These are phyloP conservation scores for Colletotrichum chlorophyti DNA, from an alignment of 2,329 filamentous ascomycete species.

Conservation along the genomic window DNA sequence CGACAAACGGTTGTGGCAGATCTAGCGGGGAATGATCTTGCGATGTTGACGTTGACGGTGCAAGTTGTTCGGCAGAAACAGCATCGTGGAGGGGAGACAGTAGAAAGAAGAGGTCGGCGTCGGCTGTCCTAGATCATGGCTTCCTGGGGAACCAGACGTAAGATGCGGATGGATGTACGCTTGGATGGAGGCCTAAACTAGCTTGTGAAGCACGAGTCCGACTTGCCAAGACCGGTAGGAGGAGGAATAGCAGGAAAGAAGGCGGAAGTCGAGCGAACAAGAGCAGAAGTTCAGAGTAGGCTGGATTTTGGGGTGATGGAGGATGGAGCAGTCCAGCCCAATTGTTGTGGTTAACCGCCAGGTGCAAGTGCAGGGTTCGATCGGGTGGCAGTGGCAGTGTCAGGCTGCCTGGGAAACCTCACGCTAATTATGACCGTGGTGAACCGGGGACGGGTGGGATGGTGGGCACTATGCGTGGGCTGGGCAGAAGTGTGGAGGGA, in stretches of 20 bases:
- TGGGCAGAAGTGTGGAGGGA: not conserved
- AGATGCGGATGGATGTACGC: conserved; percentile 11
- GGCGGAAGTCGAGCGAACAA: not conserved
- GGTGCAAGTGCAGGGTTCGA: no score
- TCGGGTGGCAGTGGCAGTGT: conserved; percentile 2
- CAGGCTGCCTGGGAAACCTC: not conserved
- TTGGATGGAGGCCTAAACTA: conserved; percentile 13
- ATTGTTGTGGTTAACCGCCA: no score
- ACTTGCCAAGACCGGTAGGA: conserved; percentile 23
- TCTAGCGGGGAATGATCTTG: conserved; percentile 37
- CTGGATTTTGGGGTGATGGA: conserved; percentile 10
- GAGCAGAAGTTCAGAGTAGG: no score
- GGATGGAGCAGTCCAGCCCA: conserved; percentile 3
- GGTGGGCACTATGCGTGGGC: not conserved
- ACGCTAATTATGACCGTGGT: no score
- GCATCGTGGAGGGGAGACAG: conserved; percentile 36
- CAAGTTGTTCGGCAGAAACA: conserved; percentile 32
- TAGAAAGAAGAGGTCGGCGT: conserved; percentile 5
- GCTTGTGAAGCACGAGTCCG: conserved; percentile 22
- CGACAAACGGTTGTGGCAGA: not conserved
- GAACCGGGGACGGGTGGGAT: no score
- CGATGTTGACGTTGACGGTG: conserved; percentile 30
- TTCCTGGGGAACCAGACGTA: conserved; percentile 18
- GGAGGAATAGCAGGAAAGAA: not conserved
- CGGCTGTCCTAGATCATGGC: conserved; percentile 32